Evolutionary conservation across 148 eudicot genomes (phyloP).

Genomic region (Rhododendron simsii): DNA sequence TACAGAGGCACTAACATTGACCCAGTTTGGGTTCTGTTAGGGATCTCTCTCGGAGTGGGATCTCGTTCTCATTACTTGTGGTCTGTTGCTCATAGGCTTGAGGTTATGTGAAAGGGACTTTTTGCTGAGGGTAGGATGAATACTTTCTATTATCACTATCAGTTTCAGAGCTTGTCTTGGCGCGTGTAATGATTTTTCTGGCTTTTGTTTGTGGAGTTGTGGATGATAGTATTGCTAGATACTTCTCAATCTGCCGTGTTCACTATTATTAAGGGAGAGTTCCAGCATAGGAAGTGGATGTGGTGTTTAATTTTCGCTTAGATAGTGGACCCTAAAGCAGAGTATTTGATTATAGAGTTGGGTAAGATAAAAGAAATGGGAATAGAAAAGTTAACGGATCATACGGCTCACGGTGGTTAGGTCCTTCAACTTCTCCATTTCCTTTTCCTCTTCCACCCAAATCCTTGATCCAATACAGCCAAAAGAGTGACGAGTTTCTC

Average conservation of each 20-base stretch:
- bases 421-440: not conserved
- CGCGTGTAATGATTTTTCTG: not conserved
- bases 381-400: not conserved
- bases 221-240: not conserved
- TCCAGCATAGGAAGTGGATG: not conserved
- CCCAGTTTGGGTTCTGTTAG: not conserved
- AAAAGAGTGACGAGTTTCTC: not conserved
- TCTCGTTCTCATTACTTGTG: not conserved
- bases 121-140: not conserved
- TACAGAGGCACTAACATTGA: not conserved
- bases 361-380: not conserved
- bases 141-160: not conserved
- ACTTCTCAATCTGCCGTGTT: not conserved
- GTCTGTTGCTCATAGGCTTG: not conserved
- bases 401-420: not conserved
- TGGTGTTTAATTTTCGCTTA: not conserved
- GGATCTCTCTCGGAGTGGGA: not conserved
- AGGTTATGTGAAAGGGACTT: not conserved
- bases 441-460: not conserved
- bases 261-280: not conserved
- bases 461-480: not conserved
- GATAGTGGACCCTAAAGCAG: not conserved
- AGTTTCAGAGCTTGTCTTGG: not conserved
- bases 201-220: not conserved
- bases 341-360: not conserved